phyloP scores from a whole-genome alignment of 345 rosid species.

The Hibiscus mutabilis region DNA sequence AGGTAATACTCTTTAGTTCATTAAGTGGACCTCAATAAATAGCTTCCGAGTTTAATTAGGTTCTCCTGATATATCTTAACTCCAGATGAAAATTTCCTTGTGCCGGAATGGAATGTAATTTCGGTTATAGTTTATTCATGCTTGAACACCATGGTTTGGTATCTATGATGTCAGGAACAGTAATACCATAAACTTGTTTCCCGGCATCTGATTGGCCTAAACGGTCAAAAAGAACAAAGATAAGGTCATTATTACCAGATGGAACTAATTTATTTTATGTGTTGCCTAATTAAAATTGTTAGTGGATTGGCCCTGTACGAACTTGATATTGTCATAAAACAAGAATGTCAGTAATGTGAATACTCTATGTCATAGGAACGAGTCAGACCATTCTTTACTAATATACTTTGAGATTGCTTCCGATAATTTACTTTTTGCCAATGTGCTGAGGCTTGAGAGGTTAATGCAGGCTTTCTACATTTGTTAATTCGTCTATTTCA shows the following conservation, averaged over 20 bases:
- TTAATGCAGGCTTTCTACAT: not conserved
- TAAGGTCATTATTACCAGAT: not conserved
- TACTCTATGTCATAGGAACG: too few relatives aligned
- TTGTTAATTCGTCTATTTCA: not conserved
- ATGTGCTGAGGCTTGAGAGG: not conserved
- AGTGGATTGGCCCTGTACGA: too few relatives aligned
- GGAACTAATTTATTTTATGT: too few relatives aligned
- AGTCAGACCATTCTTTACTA: not conserved
- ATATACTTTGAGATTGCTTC: not conserved
- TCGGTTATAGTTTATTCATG: not conserved
- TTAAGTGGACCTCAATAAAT: constrained; percentile 8
- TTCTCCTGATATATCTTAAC: not conserved
- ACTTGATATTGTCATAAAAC: too few relatives aligned
- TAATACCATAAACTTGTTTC: not conserved
- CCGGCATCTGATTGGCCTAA: not conserved
- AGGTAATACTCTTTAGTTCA: constrained; percentile 41
- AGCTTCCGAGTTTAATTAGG: not conserved
- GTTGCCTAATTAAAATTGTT: too few relatives aligned
- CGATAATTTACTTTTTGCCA: not conserved
- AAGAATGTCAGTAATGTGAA: too few relatives aligned
- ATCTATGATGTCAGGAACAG: not conserved
- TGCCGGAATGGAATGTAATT: not conserved
- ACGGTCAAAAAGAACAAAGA: not conserved
- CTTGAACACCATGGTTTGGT: not conserved
- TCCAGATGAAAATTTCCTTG: not conserved